phyloP scores from a whole-genome alignment of 1,284 basidiomycete genomes.

The Phlebopus sp. region DNA sequence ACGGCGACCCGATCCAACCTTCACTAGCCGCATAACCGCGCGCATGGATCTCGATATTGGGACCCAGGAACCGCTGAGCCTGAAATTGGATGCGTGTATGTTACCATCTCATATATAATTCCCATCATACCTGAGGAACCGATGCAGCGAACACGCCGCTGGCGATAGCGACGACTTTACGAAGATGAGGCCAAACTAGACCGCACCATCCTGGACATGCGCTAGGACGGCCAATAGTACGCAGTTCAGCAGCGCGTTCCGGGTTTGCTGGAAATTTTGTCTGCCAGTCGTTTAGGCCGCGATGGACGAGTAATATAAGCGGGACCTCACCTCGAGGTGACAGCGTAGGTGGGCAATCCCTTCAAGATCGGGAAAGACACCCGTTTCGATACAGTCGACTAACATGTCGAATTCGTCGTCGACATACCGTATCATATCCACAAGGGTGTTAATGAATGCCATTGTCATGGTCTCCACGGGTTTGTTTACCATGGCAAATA shows the following conservation, averaged over 20 bases:
- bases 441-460: conserved; percentile 11
- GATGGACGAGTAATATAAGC: background rate
- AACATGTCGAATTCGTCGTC: conserved; percentile 19
- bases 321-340: conserved; percentile 11
- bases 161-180: background rate
- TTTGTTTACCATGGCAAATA: conserved; percentile 17
- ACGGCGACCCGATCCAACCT: background rate
- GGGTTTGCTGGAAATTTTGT: conserved; percentile 13
- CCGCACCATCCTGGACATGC: conserved; percentile 17
- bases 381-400: conserved; percentile 12
- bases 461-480: conserved; percentile 9
- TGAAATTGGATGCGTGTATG: background rate
- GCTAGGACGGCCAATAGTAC: conserved; percentile 16
- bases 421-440: conserved; percentile 17
- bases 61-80: conserved; percentile 1
- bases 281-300: conserved; percentile 6
- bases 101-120: background rate
- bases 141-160: background rate
- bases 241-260: conserved; percentile 19
- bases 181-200: conserved; percentile 1
- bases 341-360: conserved; percentile 10
- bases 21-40: background rate
- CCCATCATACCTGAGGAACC: conserved; percentile 1
- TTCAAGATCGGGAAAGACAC: background rate
- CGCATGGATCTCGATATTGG: background rate